Evolutionary conservation across 768 basidiomycete species (phyloP).

Genomic region (Coprinellus aureogranulatus): DNA sequence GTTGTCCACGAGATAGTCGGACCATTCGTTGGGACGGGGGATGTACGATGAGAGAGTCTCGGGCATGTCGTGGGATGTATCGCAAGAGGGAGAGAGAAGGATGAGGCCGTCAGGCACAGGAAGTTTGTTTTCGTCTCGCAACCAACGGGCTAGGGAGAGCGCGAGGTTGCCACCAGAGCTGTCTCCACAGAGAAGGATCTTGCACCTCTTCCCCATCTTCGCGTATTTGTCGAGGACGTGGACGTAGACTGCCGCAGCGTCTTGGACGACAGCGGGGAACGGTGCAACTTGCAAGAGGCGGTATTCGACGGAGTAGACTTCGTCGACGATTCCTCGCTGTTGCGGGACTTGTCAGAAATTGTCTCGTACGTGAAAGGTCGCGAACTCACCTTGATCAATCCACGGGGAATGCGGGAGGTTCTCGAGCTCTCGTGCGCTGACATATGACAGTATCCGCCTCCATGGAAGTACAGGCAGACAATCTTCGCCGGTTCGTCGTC

Average conservation of each 20-base stretch:
- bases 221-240: slow-evolving; percentile 37
- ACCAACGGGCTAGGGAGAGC: slow-evolving; percentile 49
- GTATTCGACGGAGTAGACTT: slow-evolving; percentile 49
- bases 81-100: slow-evolving; percentile 15
- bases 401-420: slow-evolving; percentile 48
- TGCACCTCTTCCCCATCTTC: slow-evolving; percentile 20
- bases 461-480: slow-evolving; percentile 52
- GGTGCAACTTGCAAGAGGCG: slow-evolving; percentile 51
- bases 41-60: slow-evolving; percentile 47
- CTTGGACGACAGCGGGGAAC: slow-evolving; percentile 53
- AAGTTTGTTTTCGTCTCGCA: slow-evolving; percentile 40
- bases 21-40: slow-evolving; percentile 46
- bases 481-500: slow-evolving; percentile 29
- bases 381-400: slow-evolving; percentile 37
- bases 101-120: no score
- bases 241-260: slow-evolving; percentile 52
- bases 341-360: background rate
- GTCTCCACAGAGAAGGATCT: slow-evolving; percentile 52
- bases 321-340: slow-evolving; percentile 31
- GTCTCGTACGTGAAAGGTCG: background rate
- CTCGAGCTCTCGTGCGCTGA: slow-evolving; percentile 49
- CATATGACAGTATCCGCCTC: slow-evolving; percentile 58
- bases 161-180: slow-evolving; percentile 55
- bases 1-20: slow-evolving; percentile 53
- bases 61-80: slow-evolving; percentile 46